Evolutionary conservation across 2,329 filamentous ascomycete species (phyloP), one percentile per base, ranked within the genome.

Genomic region (Pseudogymnoascus sp.): DNA sequence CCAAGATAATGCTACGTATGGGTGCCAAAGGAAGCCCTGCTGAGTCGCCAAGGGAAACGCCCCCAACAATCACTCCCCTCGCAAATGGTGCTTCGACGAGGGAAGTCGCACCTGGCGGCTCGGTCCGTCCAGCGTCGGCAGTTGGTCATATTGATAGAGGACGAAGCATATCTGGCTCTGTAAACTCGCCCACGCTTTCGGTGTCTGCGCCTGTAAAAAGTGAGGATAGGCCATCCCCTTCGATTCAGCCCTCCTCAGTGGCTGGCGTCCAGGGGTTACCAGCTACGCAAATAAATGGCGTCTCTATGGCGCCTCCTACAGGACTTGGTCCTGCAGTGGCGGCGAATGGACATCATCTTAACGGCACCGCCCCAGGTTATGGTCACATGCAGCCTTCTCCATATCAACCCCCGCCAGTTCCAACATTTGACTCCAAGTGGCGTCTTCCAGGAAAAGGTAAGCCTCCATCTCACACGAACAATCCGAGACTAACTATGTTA

Each of bases 1-100:
- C 86, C 73, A 89, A 85, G 73, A 86, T 93, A 63, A 93, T 87
- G 18, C 83, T 91, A 60, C 87, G 87, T 67, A 83, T 91, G 62
- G 86, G 85, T 69, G 83, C 81, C 40, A 83, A 83, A 69, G 80
- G 79, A 61, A 84, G 77, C 69, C 79, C 78, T 64, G 79, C 77
- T 21, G 81, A 79, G 42, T 85, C 83, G 26, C 83, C 75, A 10
- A 69, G 69, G 4, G 67, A 67, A 16, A 65, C 68, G 2, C 64
- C 75, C 10, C 68, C 71, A 14, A 77, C 62, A 65, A 62, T 34
- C 37, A 63, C 0, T 47, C 60, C 51, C 23, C 14, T 54, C 29
- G n/a, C 10, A 57, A 57, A 57, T 21, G 51, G 51, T 21, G 29
- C 51, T n/a, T 18, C 51, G 11, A 18, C 51, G 10, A 34, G 51